Evolutionary conservation across 1,284 basidiomycete species (phyloP).

Genomic region (Vanrija sp.): DNA sequence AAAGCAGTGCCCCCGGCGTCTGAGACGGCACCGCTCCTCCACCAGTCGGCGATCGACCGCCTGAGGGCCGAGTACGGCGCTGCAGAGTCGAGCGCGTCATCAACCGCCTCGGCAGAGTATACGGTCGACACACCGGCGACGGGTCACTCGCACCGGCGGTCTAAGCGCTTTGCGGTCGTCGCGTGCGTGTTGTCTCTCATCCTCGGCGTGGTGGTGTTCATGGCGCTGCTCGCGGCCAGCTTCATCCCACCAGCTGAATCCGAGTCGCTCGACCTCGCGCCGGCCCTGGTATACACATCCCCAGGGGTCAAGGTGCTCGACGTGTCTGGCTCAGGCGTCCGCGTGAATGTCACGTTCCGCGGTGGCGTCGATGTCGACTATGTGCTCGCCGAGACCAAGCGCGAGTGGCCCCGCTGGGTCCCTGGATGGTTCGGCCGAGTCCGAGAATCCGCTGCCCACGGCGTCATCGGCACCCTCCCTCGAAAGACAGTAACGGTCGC

Average conservation of each 20-base stretch:
- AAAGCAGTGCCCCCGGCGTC: slow-evolving; percentile 7
- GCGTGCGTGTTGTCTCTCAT: slow-evolving; percentile 27
- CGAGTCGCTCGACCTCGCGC: neutral
- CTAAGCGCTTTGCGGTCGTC: slow-evolving; percentile 10
- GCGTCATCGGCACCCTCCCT: slow-evolving; percentile 15
- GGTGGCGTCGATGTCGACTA: slow-evolving; percentile 42
- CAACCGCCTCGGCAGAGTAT: neutral
- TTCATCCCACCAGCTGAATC: slow-evolving; percentile 16
- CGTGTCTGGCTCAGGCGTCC: slow-evolving; percentile 38
- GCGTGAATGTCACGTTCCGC: slow-evolving; percentile 33
- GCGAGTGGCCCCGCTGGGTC: too few species aligned
- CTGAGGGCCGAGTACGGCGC: too few species aligned
- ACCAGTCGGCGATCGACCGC: neutral
- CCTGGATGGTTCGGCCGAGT: too few species aligned
- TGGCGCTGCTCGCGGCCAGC: slow-evolving; percentile 29
- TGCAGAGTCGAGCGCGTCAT: neutral
- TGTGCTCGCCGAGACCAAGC: slow-evolving; percentile 17
- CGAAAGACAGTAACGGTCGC: slow-evolving; percentile 18
- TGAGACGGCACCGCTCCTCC: slow-evolving; percentile 19
- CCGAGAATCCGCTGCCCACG: slow-evolving; percentile 15
- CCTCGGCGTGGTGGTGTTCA: slow-evolving; percentile 25
- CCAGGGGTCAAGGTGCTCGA: slow-evolving; percentile 34
- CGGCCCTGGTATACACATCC: slow-evolving; percentile 5
- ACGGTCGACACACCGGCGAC: slow-evolving; percentile 1
- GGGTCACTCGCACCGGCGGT: neutral